A percentile compares a stretch with the other conserved stretches of the same genome.
Evolutionary conservation across 805 yeast genomes (phyloP).

Genomic region (Pichia paraexigua): DNA sequence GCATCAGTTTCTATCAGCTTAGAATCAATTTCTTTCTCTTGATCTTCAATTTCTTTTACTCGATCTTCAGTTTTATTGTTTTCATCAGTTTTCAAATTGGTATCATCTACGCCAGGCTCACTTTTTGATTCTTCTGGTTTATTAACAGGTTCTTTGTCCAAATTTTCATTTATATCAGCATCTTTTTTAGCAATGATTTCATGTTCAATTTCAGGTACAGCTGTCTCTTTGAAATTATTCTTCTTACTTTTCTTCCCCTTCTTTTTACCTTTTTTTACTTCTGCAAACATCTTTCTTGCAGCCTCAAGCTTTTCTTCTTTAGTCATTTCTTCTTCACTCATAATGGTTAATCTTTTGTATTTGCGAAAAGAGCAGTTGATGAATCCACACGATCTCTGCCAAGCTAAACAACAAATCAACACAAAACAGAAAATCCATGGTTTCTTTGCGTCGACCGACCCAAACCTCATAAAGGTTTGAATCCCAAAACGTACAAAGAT

Average conservation of each 20-base stretch:
- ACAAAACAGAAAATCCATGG: background rate
- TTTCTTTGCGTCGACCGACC: background rate
- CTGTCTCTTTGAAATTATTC: conserved; percentile 6
- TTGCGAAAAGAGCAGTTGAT: too few relatives aligned
- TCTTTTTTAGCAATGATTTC: background rate
- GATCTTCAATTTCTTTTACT: background rate
- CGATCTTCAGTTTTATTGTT: background rate
- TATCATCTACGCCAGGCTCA: background rate
- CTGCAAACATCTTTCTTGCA: conserved; percentile 31
- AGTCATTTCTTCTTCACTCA: conserved; percentile 22
- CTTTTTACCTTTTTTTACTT: conserved; percentile 25
- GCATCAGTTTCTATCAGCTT: too few relatives aligned
- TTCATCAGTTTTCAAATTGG: background rate
- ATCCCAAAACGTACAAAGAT: background rate
- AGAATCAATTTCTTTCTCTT: background rate
- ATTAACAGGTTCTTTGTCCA: conserved; percentile 5
- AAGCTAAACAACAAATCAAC: background rate
- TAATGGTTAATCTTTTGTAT: background rate
- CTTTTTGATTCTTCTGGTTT: background rate
- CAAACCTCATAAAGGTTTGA: background rate
- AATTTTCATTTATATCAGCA: conserved; percentile 1
- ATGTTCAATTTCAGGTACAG: conserved; percentile 2
- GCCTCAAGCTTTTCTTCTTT: conserved; percentile 30
- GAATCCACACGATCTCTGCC: too few relatives aligned
- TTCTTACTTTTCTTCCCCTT: conserved; percentile 19